Evolutionary conservation across 768 basidiomycete species (phyloP), one percentile per base, ranked within the genome.

Genomic region (Harrya chromipes): DNA sequence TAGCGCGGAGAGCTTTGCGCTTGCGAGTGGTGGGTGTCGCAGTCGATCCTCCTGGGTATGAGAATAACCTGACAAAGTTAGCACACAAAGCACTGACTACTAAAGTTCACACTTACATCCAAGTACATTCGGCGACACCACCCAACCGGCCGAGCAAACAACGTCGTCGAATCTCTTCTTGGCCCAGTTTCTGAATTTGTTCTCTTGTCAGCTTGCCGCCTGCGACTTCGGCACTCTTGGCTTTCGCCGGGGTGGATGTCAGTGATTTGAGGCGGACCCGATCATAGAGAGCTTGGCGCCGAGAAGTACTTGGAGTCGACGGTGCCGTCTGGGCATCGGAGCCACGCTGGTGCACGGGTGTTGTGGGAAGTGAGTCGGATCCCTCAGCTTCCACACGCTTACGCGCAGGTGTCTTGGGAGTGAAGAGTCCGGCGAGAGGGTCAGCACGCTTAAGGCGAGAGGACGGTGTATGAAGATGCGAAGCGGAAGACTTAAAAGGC

Each of bases 91-190:
- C 1, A 21, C 27, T 3, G 21, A 43, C 2, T 0, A 48, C 3
- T 9, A 6, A n/a, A 4, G 8, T 31, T 40, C 19, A 26, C 20
- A 49, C 84, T 67, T 54, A 88, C 90, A 91, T 90, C 87, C 90
- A 92, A 14, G 87, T 79, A 55, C 89, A 87, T 62, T 92, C 90
- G n/a, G 90, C 90, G 23, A 93, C 79, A 9, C 85, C 84, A 23
- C 78, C 77, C 8, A 93, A 76, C n/a, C 90, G 81, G 42, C 90
- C 90, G 10, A 93, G 74, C 24, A 91, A 65, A 56, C 85, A 89
- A 29, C 88, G 75, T 49, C 85, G 76, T 51, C 87, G 77, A 70
- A 87, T 79, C 62, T 88, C 90, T 49, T 90, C 88, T 60, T 90
- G 87, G 36, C 83, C 75, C 49, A 90, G 70, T 66, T 84, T 85